These are phyloP conservation scores for Saturnispora besseyi DNA, from an alignment of 805 yeast species.

Conservation along the genomic window DNA sequence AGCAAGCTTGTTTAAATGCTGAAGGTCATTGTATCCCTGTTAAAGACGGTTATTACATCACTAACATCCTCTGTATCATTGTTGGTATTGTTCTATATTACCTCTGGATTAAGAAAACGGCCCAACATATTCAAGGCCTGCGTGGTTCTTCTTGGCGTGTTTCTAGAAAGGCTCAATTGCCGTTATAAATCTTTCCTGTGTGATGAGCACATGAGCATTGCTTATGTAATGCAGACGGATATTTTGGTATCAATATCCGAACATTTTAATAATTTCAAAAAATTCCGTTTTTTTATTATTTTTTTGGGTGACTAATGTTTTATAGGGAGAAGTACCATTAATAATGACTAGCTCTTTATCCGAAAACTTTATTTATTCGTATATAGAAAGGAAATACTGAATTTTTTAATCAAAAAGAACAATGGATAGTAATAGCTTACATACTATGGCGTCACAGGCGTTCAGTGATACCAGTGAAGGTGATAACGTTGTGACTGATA, in stretches of 20 bases:
- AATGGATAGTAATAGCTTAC: not conserved
- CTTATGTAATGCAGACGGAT: not conserved
- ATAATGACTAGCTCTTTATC: not conserved
- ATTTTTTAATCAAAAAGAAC: not conserved
- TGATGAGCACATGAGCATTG: slow-evolving; percentile 1
- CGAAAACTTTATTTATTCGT: not conserved
- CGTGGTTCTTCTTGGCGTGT: slow-evolving; percentile 77
- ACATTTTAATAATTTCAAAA: not conserved
- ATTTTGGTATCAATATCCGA: slow-evolving; percentile 1
- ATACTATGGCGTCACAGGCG: not conserved
- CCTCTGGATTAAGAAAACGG: slow-evolving; percentile 56
- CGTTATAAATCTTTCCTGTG: not conserved
- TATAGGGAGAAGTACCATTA: not conserved
- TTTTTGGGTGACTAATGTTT: not conserved
- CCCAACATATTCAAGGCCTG: slow-evolving; percentile 55
- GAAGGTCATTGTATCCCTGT: slow-evolving; percentile 49
- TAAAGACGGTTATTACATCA: slow-evolving; percentile 77
- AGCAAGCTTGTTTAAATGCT: slow-evolving; percentile 38
- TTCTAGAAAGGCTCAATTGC: not conserved
- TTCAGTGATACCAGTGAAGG: not conserved
- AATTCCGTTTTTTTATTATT: not conserved
- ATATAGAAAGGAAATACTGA: not conserved
- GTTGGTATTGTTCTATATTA: slow-evolving; percentile 61
- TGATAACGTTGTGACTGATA: not conserved
- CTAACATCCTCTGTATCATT: slow-evolving; percentile 59